Evolutionary conservation across 75 land plant species (phyloP), one percentile per base, ranked within the genome.

Genomic region (Pinus tabuliformis): DNA sequence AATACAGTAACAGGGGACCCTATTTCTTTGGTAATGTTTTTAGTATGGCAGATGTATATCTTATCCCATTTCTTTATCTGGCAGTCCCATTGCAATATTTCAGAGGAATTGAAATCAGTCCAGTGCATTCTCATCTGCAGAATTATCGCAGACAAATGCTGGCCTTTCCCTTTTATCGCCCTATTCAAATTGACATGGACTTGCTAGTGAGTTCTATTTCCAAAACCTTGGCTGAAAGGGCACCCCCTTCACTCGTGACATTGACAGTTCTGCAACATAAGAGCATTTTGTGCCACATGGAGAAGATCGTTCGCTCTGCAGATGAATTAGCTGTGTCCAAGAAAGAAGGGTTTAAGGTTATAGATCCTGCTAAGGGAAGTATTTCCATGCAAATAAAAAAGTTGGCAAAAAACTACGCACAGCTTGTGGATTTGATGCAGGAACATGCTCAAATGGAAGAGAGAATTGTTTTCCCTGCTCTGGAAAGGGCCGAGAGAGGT

Each of bases 381-480:
- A 79, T 89, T 12, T 56, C 76, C 59, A 86, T 83, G 83, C 85
- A 88, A 80, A 42, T 87, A 57, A 89, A 63, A 73, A 88, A 76
- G 83, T 83, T 94, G 16, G 86, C 78, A 36, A 80, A 77, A 70
- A 73, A 56, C n/a, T 95, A 95, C 81, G 75, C 79, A 26, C 72
- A 79, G 59, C 70, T 92, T 75, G 62, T 85, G 73, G 93, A 95
- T 73, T 24, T 95, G 20, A 77, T 93, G 93, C 87, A 87, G 30
- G 98, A 95, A 86, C 98, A 95, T 76, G 97, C 98, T 20, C 95
- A 89, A 80, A 93, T 95, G 98, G 98, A 95, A 86, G 98, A 95
- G 80, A 57, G 86, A 73, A 75, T 92, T 22, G 54, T 95, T 36
- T 95, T 95, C 70, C 95, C 95, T 13, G 80, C 86, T 24, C 78